Conservation (phyloP, 352 stramenopile species). For the Globisporangium radiosum region DNA sequence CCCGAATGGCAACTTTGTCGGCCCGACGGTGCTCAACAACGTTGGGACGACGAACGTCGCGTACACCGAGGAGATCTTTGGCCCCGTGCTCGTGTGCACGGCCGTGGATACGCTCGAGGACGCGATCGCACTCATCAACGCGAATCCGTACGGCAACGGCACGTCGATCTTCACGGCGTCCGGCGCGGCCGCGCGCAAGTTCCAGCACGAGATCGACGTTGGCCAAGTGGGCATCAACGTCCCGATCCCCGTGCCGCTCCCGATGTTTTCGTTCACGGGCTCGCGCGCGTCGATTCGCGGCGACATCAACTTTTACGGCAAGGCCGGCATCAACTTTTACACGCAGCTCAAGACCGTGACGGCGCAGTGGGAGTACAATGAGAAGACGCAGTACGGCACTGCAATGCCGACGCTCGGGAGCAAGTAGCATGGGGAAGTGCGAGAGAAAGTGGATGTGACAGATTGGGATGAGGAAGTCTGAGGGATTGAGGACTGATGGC, state of each 20-base stretch:
- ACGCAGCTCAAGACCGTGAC: constrained; percentile 98
- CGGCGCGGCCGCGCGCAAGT: constrained; percentile 93
- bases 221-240: constrained; percentile 97
- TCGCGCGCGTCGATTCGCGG: constrained; percentile 91
- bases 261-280: constrained; percentile 98
- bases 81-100: constrained; percentile 91
- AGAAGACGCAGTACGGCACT: constrained; percentile 84
- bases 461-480: too few species aligned
- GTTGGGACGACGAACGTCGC: constrained; percentile 79
- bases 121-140: constrained; percentile 94
- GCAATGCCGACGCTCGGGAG: constrained; percentile 89
- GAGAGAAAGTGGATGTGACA: background rate
- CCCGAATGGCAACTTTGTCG: constrained; percentile 94
- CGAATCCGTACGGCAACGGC: constrained; percentile 96
- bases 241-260: constrained; percentile 95
- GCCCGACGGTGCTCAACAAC: constrained; percentile 90
- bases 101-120: constrained; percentile 93
- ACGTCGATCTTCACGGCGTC: constrained; percentile 95
- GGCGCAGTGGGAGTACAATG: constrained; percentile 92
- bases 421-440: constrained; percentile 26
- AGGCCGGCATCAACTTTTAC: constrained; percentile 96
- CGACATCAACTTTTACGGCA: constrained; percentile 97
- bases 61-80: constrained; percentile 97
- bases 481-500: too few species aligned
- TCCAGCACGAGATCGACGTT: constrained; percentile 95